Evolutionary conservation across 2,329 filamentous ascomycete species (phyloP).

Genomic region (Venturia effusa): DNA sequence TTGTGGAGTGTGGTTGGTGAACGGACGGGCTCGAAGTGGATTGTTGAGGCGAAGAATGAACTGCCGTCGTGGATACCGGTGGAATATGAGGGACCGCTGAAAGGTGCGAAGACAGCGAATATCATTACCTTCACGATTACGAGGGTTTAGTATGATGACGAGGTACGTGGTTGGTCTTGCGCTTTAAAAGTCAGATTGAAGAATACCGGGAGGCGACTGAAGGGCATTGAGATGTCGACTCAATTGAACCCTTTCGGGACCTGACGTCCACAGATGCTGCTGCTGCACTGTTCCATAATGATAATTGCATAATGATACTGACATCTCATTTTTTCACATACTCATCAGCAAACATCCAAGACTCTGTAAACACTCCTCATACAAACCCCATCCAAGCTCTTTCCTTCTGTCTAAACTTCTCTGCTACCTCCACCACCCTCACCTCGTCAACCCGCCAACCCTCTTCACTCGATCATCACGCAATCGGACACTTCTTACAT

Average conservation of each 20-base stretch:
- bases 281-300: neutral
- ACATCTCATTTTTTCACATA: neutral
- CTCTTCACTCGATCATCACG: too few relatives aligned
- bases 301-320: neutral
- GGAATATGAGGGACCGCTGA: neutral
- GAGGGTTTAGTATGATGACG: neutral
- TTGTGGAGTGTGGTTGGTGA: constrained; percentile 26
- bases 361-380: too few relatives aligned
- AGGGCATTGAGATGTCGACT: neutral
- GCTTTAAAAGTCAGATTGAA: neutral
- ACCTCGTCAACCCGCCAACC: too few relatives aligned
- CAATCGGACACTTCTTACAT: too few relatives aligned
- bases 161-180: neutral
- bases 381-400: too few relatives aligned
- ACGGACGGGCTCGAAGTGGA: constrained; percentile 9
- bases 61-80: neutral
- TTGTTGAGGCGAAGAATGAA: constrained; percentile 3
- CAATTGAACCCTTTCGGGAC: neutral
- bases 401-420: too few relatives aligned
- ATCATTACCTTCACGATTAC: neutral
- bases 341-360: too few relatives aligned
- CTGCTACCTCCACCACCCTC: too few relatives aligned
- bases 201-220: neutral
- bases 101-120: neutral
- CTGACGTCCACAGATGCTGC: neutral